Evolutionary conservation across 257 asterid species (phyloP).

Genomic region (Coffea canephora): DNA sequence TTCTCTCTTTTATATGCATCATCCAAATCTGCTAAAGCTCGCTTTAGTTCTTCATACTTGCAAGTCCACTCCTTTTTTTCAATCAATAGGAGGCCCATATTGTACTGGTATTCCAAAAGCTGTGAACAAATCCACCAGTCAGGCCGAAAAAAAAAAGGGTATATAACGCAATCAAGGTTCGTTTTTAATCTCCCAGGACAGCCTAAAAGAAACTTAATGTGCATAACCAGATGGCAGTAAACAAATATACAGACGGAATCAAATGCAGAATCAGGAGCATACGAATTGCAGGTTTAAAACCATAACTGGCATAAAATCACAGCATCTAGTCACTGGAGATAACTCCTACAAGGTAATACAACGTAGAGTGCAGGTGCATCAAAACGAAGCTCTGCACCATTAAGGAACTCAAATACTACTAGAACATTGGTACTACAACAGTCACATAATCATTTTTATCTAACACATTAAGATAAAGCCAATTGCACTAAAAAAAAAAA

Average conservation of each 20-base stretch:
- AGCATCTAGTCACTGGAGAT: not conserved
- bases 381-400: not conserved
- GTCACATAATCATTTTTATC: not conserved
- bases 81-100: slow-evolving; percentile 88
- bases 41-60: slow-evolving; percentile 65
- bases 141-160: not conserved
- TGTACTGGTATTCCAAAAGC: slow-evolving; percentile 94
- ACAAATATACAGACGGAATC: not conserved
- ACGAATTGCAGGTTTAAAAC: not conserved
- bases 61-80: slow-evolving; percentile 91
- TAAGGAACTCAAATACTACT: not conserved
- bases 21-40: slow-evolving; percentile 53
- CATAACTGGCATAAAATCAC: not conserved
- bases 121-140: slow-evolving; percentile 31
- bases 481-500: not conserved
- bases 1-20: slow-evolving; percentile 67
- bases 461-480: not conserved
- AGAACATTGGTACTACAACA: not conserved
- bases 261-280: not conserved
- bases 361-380: not conserved
- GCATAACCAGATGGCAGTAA: not conserved
- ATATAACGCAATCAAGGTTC: not conserved
- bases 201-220: not conserved
- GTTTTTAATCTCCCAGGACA: not conserved
- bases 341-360: not conserved